Evolutionary conservation across 2,329 filamentous ascomycete species (phyloP).

Genomic region (Phaeosphaeriaceae sp.): DNA sequence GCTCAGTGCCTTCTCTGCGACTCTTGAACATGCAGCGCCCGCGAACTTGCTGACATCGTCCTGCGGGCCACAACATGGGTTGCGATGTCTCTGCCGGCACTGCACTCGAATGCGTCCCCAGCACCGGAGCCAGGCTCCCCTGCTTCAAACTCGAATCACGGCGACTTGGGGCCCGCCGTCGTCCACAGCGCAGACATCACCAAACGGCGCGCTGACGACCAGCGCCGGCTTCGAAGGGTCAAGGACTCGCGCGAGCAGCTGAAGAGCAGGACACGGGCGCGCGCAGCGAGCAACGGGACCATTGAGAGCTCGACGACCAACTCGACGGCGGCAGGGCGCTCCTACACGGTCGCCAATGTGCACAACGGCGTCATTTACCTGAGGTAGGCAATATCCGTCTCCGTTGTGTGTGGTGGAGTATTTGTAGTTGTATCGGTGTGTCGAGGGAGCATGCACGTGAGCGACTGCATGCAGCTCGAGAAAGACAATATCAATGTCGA

Average conservation of each 20-base stretch:
- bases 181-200: constrained; percentile 35
- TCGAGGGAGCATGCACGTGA: background rate
- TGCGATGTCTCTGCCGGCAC: constrained; percentile 44
- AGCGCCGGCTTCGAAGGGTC: constrained; percentile 42
- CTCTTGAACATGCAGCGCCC: constrained; percentile 11
- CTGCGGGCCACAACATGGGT: constrained; percentile 38
- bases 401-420: constrained; percentile 1
- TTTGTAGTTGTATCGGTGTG: background rate
- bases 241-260: constrained; percentile 49
- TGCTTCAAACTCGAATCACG: constrained; percentile 26
- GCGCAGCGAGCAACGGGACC: constrained; percentile 42
- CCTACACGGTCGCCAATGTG: constrained; percentile 58
- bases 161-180: constrained; percentile 33
- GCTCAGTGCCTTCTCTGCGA: constrained; percentile 29
- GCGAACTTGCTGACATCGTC: constrained; percentile 25
- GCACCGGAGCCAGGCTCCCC: constrained; percentile 32
- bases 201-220: constrained; percentile 37
- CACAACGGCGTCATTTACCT: constrained; percentile 58
- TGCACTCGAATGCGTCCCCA: constrained; percentile 38
- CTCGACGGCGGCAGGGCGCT: constrained; percentile 42
- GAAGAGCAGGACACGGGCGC: constrained; percentile 39
- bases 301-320: constrained; percentile 35
- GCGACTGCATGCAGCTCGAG: background rate
- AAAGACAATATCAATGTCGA: background rate
- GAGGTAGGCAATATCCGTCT: constrained; percentile 41